phyloP scores from a whole-genome alignment of 2,329 filamentous ascomycete genomes.

The Clathrospora elynae region DNA sequence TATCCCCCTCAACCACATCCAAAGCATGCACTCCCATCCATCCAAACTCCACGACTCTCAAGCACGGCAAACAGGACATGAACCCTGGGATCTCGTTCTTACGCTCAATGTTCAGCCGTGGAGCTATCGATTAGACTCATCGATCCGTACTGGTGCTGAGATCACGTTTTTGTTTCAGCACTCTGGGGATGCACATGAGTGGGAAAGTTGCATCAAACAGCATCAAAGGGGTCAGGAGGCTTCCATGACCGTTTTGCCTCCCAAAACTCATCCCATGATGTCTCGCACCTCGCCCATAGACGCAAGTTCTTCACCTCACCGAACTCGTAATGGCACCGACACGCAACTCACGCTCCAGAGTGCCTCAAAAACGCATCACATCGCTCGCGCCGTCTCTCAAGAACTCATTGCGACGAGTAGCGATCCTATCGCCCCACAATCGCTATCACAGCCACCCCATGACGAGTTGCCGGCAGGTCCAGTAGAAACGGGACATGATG shows the following conservation, averaged over 20 bases:
- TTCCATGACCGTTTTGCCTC: not conserved
- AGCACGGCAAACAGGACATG: constrained; percentile 12
- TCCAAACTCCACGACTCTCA: constrained; percentile 31
- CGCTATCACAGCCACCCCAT: not conserved
- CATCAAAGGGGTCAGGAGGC: constrained; percentile 2
- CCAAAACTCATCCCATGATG: not conserved
- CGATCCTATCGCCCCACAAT: not conserved
- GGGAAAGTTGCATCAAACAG: constrained; percentile 22
- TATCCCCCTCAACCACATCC: constrained; percentile 33
- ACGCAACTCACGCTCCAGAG: not conserved
- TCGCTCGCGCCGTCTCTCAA: not conserved
- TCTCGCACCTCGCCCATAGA: constrained; percentile 8
- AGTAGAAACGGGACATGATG: not conserved
- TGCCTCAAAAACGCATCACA: not conserved
- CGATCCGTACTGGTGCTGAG: constrained; percentile 18
- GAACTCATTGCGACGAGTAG: not conserved
- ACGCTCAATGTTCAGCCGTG: constrained; percentile 15
- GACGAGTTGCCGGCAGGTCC: not conserved
- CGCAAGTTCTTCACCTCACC: constrained; percentile 1
- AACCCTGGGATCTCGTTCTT: constrained; percentile 32
- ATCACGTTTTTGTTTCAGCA: constrained; percentile 31
- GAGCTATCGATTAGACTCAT: constrained; percentile 33
- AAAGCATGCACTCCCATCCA: constrained; percentile 10
- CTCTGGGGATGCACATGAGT: constrained; percentile 27
- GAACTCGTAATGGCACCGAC: not conserved